phyloP scores from a whole-genome alignment of 345 rosid species.

The Raphanus sativus region DNA sequence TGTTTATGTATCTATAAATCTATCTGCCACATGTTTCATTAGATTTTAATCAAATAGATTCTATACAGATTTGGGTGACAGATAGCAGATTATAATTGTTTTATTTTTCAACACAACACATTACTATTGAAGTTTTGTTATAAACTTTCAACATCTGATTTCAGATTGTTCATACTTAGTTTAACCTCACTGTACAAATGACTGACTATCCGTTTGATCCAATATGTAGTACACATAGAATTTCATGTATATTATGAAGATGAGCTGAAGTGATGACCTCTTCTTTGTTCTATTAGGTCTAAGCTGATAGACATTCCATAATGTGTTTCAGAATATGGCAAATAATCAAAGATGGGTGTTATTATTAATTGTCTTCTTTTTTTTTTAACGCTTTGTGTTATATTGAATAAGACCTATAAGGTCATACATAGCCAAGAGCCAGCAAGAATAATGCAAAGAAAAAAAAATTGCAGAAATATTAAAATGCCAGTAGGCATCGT shows the following conservation, averaged over 20 bases:
- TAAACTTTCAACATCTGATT: neutral
- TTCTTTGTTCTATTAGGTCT: neutral
- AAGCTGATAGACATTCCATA: neutral
- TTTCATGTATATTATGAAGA: neutral
- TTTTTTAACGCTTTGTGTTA: too few relatives aligned
- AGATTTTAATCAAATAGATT: neutral
- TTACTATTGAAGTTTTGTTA: neutral
- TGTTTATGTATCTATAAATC: slow-evolving; percentile 31
- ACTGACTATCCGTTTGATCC: neutral
- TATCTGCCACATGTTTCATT: neutral
- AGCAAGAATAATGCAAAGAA: too few relatives aligned
- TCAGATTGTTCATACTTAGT: neutral
- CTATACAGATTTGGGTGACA: neutral
- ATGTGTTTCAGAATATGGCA: neutral
- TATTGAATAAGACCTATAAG: too few relatives aligned
- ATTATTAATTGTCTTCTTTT: too few relatives aligned
- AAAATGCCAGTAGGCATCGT: too few relatives aligned
- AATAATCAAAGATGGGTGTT: neutral
- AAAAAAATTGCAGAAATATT: too few relatives aligned
- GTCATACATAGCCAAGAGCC: too few relatives aligned
- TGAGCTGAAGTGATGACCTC: neutral
- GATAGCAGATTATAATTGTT: neutral
- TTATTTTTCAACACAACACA: neutral
- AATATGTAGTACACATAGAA: neutral
- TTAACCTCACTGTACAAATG: neutral